Percentiles rank a stretch among this genome's conserved stretches.
Conservation (phyloP, 106 monocot genomes). For the Dendrobium nobile region DNA sequence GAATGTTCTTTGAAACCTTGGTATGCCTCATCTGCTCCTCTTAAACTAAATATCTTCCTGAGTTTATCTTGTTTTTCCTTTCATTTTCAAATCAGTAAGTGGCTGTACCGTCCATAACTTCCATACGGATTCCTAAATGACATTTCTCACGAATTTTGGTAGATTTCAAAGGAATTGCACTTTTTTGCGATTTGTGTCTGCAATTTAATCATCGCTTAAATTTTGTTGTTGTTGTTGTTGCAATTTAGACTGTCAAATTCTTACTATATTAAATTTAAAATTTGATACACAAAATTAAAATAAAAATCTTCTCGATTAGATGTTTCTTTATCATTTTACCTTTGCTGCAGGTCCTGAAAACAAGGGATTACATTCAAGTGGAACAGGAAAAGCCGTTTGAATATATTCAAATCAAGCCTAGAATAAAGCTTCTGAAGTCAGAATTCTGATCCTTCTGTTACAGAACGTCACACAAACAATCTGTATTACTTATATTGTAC, state of each 20-base stretch:
- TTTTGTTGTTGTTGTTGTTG: too few species aligned
- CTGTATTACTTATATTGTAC: background rate
- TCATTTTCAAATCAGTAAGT: too few species aligned
- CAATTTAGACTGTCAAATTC: too few species aligned
- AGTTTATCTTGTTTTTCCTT: background rate
- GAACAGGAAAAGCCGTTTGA: slow-evolving; percentile 74
- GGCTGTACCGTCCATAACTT: too few species aligned
- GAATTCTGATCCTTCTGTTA: slow-evolving; percentile 48
- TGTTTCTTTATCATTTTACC: background rate
- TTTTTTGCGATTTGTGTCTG: too few species aligned
- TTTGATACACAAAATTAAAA: background rate
- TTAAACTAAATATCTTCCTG: background rate
- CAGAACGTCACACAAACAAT: background rate
- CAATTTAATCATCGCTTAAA: too few species aligned
- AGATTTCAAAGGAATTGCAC: too few species aligned
- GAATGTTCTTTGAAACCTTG: slow-evolving; percentile 99
- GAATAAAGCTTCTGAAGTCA: slow-evolving; percentile 67
- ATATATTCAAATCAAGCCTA: slow-evolving; percentile 60
- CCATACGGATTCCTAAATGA: too few species aligned
- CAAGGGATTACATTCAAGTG: slow-evolving; percentile 79
- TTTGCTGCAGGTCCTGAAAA: slow-evolving; percentile 64
- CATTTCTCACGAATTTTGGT: too few species aligned
- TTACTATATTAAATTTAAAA: too few species aligned
- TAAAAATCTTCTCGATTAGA: background rate
- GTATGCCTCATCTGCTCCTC: slow-evolving; percentile 26